Percentiles rank a stretch among this genome's conserved stretches.
Conservation (phyloP, 2,329 filamentous ascomycete genomes). For the Zasmidium angulare region DNA sequence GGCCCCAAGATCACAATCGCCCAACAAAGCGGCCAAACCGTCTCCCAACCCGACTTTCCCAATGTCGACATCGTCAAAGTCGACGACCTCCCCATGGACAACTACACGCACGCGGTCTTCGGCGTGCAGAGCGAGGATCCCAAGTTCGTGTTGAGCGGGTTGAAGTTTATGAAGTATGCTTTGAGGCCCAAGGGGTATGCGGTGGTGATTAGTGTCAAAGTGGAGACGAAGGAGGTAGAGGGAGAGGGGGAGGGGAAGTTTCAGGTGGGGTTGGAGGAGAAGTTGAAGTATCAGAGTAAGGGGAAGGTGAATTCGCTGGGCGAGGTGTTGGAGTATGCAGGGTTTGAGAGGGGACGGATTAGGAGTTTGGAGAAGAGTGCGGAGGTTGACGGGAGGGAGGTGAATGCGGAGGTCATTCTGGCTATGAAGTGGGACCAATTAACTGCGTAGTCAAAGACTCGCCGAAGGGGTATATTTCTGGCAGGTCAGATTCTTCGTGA, state of each 20-base stretch:
- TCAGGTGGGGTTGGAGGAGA: constrained; percentile 26
- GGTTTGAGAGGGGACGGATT: constrained; percentile 30
- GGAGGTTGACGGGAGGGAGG: constrained; percentile 21
- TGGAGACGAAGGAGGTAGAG: constrained; percentile 17
- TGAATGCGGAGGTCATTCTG: constrained; percentile 27
- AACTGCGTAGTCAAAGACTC: too few species aligned
- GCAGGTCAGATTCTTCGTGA: constrained; percentile 34
- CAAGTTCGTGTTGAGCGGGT: constrained; percentile 23
- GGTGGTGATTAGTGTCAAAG: constrained; percentile 26
- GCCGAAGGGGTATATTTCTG: constrained; percentile 36
- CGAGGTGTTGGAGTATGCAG: constrained; percentile 29
- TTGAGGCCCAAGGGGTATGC: constrained; percentile 29
- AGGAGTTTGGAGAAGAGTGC: constrained; percentile 23
- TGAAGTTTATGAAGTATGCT: constrained; percentile 28
- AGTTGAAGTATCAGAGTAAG: constrained; percentile 26
- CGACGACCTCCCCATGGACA: constrained; percentile 25
- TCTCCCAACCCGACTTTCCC: constrained; percentile 10
- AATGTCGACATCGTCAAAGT: constrained; percentile 18
- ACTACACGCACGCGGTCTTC: constrained; percentile 29
- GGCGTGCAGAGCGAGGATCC: constrained; percentile 25
- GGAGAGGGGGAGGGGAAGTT: constrained; percentile 10
- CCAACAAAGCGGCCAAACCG: constrained; percentile 13
- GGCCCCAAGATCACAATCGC: constrained; percentile 28
- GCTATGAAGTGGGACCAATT: constrained; percentile 32
- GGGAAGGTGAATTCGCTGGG: constrained; percentile 22